phyloP scores from a whole-genome alignment of 2,329 filamentous ascomycete genomes.

The Fusarium drepaniforme region DNA sequence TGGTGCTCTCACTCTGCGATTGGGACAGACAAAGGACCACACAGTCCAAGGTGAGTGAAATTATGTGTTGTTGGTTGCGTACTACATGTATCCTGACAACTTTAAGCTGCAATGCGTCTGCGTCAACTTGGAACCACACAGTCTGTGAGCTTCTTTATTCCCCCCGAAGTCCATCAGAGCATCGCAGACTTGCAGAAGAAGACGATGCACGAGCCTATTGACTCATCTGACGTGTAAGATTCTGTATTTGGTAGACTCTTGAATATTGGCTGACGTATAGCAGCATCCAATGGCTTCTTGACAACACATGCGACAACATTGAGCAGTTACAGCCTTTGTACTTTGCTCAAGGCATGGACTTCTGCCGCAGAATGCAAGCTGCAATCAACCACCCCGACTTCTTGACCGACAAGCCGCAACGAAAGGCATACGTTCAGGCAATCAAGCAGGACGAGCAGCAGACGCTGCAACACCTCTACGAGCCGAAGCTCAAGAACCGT shows the following conservation, averaged over 20 bases:
- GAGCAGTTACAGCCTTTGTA: constrained; percentile 71
- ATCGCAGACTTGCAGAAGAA: constrained; percentile 61
- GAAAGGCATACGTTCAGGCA: constrained; percentile 48
- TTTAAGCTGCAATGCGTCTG: constrained; percentile 71
- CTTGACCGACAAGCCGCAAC: constrained; percentile 52
- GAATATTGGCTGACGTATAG: constrained; percentile 4
- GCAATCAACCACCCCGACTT: constrained; percentile 57
- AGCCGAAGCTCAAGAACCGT: constrained; percentile 43
- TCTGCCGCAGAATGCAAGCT: constrained; percentile 67
- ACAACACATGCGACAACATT: constrained; percentile 70
- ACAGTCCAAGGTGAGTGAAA: constrained; percentile 58
- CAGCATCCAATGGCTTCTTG: constrained; percentile 65
- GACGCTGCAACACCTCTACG: constrained; percentile 70
- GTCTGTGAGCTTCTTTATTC: constrained; percentile 65
- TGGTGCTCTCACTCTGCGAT: constrained; percentile 68
- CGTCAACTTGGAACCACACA: constrained; percentile 68
- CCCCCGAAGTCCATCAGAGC: constrained; percentile 71
- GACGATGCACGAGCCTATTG: constrained; percentile 37
- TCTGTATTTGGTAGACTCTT: not conserved
- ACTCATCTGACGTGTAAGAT: constrained; percentile 49
- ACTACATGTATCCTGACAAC: constrained; percentile 1
- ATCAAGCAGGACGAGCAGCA: constrained; percentile 65
- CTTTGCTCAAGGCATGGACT: constrained; percentile 70
- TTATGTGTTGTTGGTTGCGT: too few species aligned
- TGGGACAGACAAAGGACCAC: constrained; percentile 70